These are phyloP conservation scores for Plectosphaerella plurivora DNA, from an alignment of 2,329 filamentous ascomycete genomes.

Conservation along the genomic window DNA sequence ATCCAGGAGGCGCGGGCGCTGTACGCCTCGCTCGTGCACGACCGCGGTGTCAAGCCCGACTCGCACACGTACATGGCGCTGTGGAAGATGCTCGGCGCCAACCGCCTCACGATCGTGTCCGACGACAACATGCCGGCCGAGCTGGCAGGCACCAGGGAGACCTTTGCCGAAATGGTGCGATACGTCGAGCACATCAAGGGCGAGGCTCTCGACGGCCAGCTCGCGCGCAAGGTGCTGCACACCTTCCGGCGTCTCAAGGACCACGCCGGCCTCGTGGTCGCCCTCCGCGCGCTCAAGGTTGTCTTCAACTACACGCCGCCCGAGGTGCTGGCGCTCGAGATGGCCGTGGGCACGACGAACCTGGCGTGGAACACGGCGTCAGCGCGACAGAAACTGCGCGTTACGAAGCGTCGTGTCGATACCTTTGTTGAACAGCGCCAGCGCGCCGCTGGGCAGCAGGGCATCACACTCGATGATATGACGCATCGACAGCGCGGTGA, in stretches of 20 bases:
- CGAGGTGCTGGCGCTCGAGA: constrained; percentile 41
- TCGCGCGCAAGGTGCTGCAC: constrained; percentile 45
- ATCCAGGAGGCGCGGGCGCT: constrained; percentile 48
- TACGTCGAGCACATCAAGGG: constrained; percentile 39
- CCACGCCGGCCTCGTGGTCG: constrained; percentile 38
- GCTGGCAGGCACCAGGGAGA: constrained; percentile 27
- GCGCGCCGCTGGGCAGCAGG: constrained; percentile 16
- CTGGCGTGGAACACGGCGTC: constrained; percentile 35
- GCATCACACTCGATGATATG: constrained; percentile 26
- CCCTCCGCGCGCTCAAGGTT: constrained; percentile 36
- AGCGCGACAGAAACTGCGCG: constrained; percentile 34
- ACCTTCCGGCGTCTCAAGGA: constrained; percentile 44
- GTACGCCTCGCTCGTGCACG: constrained; percentile 48
- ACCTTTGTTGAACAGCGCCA: constrained; percentile 13
- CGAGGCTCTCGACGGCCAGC: constrained; percentile 37
- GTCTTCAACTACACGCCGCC: constrained; percentile 38
- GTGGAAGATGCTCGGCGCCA: constrained; percentile 55
- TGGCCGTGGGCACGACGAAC: constrained; percentile 39
- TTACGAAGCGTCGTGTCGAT: constrained; percentile 38
- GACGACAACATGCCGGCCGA: constrained; percentile 23
- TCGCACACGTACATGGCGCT: constrained; percentile 65
- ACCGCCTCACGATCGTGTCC: constrained; percentile 36
- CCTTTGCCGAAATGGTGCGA: constrained; percentile 46
- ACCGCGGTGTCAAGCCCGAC: constrained; percentile 52
- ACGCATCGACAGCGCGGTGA: constrained; percentile 28